Evolutionary conservation across 2,329 filamentous ascomycete genomes (phyloP).

Genomic region (Stachybotrys echinatus): DNA sequence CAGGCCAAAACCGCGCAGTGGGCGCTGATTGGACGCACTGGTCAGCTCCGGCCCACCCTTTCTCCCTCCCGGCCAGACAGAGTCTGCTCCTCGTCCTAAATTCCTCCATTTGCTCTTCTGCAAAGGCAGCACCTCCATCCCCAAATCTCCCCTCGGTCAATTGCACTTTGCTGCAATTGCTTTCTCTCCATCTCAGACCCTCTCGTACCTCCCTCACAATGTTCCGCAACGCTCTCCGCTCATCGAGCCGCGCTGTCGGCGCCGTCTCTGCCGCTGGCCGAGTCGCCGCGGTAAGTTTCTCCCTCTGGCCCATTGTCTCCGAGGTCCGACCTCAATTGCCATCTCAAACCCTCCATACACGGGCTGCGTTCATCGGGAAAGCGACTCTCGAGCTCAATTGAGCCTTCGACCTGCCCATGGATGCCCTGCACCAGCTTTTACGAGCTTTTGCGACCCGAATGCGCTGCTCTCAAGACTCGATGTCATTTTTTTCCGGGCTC

Average conservation of each 20-base stretch:
- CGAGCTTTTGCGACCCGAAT: constrained; percentile 29
- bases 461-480: constrained; percentile 18
- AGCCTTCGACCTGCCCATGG: constrained; percentile 8
- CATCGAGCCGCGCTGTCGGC: constrained; percentile 91
- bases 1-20: constrained; percentile 31
- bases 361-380: constrained; percentile 25
- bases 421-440: constrained; percentile 6
- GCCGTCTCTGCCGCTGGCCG: constrained; percentile 88
- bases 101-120: constrained; percentile 38
- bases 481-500: constrained; percentile 37
- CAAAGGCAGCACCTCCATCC: constrained; percentile 43
- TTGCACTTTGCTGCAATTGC: constrained; percentile 61
- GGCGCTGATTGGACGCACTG: constrained; percentile 25
- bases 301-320: constrained; percentile 25
- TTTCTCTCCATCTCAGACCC: constrained; percentile 46
- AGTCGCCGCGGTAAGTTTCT: constrained; percentile 85
- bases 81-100: constrained; percentile 35
- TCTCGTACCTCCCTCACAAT: constrained; percentile 58
- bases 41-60: constrained; percentile 29
- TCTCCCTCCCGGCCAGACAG: constrained; percentile 30
- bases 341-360: constrained; percentile 36
- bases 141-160: constrained; percentile 58
- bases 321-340: constrained; percentile 37
- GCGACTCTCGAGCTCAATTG: constrained; percentile 29
- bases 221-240: constrained; percentile 98